Evolutionary conservation across 306 rosid species (phyloP).

Genomic region (Senna tora): DNA sequence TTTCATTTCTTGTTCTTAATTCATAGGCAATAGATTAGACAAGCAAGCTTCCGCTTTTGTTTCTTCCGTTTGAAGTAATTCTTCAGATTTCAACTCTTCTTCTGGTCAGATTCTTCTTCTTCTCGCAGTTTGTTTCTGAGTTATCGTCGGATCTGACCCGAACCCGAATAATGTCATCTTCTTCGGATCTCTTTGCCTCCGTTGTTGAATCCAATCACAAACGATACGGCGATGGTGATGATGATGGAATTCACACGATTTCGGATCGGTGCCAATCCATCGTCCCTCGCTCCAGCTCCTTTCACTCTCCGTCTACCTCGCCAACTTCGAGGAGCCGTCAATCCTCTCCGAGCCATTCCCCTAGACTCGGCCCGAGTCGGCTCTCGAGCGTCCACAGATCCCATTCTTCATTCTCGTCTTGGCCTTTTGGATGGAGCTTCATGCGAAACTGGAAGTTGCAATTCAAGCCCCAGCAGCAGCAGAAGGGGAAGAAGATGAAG

Average conservation of each 20-base stretch:
- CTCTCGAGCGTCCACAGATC: conserved; percentile 57
- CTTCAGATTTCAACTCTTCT: neutral
- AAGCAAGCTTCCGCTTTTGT: neutral
- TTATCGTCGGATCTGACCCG: conserved; percentile 1
- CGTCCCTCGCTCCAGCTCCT: conserved; percentile 37
- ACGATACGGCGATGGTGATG: neutral
- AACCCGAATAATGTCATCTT: conserved; percentile 4
- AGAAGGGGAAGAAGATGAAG: conserved; percentile 43
- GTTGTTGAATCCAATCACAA: neutral
- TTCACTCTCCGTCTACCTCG: conserved; percentile 47
- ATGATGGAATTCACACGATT: conserved; percentile 16
- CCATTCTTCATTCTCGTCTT: conserved; percentile 33
- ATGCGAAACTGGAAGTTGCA: conserved; percentile 27
- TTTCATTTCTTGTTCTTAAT: neutral
- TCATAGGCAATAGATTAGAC: neutral
- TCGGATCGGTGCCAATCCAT: conserved; percentile 51
- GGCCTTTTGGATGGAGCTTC: conserved; percentile 30
- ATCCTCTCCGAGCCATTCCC: conserved; percentile 61
- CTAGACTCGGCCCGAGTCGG: conserved; percentile 58
- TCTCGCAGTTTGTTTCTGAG: neutral
- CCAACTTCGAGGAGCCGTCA: conserved; percentile 56
- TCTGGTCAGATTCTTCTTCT: no score
- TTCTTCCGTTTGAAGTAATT: neutral
- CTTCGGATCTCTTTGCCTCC: neutral
- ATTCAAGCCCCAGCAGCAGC: neutral